Conservation (phyloP, 371 early-diverging fungal species). For the Nematocida sp. region DNA sequence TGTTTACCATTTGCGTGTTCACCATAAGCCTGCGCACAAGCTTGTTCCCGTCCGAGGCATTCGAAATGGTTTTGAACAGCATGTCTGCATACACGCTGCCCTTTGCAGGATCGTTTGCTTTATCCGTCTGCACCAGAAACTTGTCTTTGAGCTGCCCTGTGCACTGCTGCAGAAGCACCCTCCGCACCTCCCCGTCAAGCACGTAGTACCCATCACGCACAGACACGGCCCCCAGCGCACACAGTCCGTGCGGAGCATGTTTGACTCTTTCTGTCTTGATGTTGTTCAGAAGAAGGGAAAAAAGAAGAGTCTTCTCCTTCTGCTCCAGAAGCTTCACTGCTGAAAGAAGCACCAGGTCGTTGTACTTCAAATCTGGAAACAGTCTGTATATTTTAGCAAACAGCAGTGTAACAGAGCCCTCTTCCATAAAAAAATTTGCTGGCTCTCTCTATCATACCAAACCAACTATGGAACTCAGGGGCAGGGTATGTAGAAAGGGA, state of each 20-base stretch:
- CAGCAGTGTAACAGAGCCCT: constrained; percentile 5
- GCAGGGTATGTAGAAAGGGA: no score
- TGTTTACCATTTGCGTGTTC: constrained; percentile 45
- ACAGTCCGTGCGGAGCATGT: not conserved
- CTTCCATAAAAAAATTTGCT: constrained; percentile 24
- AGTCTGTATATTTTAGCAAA: constrained; percentile 2
- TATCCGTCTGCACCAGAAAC: constrained; percentile 9
- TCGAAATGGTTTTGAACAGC: constrained; percentile 35
- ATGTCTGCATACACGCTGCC: not conserved
- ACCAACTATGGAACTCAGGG: no score
- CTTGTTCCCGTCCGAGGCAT: not conserved
- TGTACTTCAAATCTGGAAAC: not conserved
- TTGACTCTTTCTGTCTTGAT: not conserved
- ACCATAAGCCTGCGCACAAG: constrained; percentile 36
- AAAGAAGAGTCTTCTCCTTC: constrained; percentile 17
- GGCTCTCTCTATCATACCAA: no score
- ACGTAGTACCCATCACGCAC: constrained; percentile 12
- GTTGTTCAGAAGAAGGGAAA: constrained; percentile 9
- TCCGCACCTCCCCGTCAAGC: not conserved
- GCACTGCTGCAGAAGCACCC: not conserved
- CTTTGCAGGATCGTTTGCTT: not conserved
- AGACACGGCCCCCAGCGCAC: not conserved
- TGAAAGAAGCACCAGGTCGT: constrained; percentile 9
- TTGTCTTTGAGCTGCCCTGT: constrained; percentile 1
- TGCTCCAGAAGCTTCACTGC: constrained; percentile 32